A percentile compares a stretch with the other conserved stretches of the same genome.
These are phyloP conservation scores for Celoporthe dispersa DNA, from an alignment of 2,329 filamentous ascomycete species.

Conservation along the genomic window DNA sequence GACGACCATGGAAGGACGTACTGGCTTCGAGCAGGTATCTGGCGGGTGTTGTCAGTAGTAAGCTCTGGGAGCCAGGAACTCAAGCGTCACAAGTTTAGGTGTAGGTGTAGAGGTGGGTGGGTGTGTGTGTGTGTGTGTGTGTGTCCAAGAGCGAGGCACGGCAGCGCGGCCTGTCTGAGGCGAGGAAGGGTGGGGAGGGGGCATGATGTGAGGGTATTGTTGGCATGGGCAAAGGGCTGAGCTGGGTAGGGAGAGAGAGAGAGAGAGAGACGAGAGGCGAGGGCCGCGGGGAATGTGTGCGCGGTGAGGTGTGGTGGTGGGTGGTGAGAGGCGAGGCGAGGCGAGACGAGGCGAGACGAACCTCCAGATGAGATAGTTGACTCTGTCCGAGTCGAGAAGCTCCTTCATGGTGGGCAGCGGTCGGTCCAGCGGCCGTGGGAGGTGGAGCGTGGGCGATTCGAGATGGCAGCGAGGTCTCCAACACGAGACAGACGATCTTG, in stretches of 20 bases:
- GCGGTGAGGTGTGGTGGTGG: conserved; percentile 11
- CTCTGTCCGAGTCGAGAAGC: conserved; percentile 67
- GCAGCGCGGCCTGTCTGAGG: conserved; percentile 3
- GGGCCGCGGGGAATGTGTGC: background rate
- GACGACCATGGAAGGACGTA: conserved; percentile 47
- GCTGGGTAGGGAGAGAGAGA: conserved; percentile 9
- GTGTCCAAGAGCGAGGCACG: conserved; percentile 12
- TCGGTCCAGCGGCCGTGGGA: conserved; percentile 28
- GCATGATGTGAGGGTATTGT: background rate
- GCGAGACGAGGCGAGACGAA: conserved; percentile 48
- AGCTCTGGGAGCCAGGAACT: conserved; percentile 31
- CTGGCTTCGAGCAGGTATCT: conserved; percentile 67
- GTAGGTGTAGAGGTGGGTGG: too few species aligned
- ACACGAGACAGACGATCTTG: background rate
- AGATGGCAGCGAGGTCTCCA: conserved; percentile 7
- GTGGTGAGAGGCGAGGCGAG: conserved; percentile 24
- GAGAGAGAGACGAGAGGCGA: background rate
- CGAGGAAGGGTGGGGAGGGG: background rate
- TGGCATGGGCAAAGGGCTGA: conserved; percentile 13
- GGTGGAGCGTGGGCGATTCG: conserved; percentile 20
- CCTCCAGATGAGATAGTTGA: conserved; percentile 75
- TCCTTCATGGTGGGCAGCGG: conserved; percentile 58
- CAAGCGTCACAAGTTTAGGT: conserved; percentile 19
- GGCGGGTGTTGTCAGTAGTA: conserved; percentile 31
- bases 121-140: conserved; percentile 3